Evolutionary conservation across 2,329 filamentous ascomycete species (phyloP), one percentile per base, ranked within the genome.

Genomic region (Fusarium begoniae): DNA sequence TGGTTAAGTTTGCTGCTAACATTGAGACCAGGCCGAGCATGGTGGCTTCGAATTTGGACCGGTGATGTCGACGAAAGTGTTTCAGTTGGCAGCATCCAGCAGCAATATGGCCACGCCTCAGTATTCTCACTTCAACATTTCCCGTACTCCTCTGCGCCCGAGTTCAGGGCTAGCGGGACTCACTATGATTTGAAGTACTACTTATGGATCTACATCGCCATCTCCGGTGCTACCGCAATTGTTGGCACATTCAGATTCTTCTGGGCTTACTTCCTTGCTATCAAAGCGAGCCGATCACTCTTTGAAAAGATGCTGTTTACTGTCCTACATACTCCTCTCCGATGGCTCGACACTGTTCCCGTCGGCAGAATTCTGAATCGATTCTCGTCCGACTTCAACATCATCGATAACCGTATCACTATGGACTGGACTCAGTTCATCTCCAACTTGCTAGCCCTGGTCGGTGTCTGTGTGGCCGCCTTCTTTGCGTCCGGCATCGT

Each of bases 271-370:
- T 75, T 84, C 13, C 90, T 91, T 54, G 92, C 92, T 18, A 86
- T 95, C 74, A 87, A 86, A 66, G 93, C 93, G 7, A 94, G 92
- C n/a, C 86, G 90, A 44, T 83, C 83, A 50, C 85, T 95, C 8
- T 96, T 95, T 72, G 86, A 90, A 28, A 87, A 87, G 58, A 87
- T 95, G 71, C 89, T 91, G 48, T 90, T 89, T 73, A 86, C 89
- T 2, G 87, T 96, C 17, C 85, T 96, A 8, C 89, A 92, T 24
- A 91, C 93, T 11, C 93, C 92, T 3, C 85, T 95, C n/a, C 86
- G 93, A 69, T 95, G 93, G 92, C 86, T 96, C 43, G 93, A 96
- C 78, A 95, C 93, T 0, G 91, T 94, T 1, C 94, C 94, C 0
- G 85, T 94, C 3, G 93, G 93, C 5, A 89, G 93, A 51, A 89